These are phyloP conservation scores for Hyparrhenia diplandra DNA, from an alignment of 176 grass and related monocot genomes.

Conservation along the genomic window DNA sequence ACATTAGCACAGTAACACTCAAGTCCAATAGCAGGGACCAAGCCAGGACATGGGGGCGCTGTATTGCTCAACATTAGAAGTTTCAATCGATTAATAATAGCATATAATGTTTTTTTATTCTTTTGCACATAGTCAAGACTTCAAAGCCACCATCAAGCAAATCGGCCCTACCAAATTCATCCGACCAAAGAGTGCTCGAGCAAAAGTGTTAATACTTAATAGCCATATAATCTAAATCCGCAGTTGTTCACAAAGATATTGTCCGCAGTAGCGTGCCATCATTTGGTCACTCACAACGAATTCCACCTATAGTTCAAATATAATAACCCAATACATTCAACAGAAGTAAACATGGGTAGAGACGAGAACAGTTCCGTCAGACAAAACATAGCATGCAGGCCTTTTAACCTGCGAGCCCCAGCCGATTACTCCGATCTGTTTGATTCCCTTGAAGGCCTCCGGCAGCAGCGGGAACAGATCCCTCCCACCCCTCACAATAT, in stretches of 20 bases:
- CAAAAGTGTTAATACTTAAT: background rate
- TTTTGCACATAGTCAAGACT: no score
- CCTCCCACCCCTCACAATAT: conserved; percentile 74
- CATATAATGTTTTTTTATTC: background rate
- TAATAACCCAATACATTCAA: background rate
- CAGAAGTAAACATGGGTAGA: background rate
- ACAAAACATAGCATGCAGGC: background rate
- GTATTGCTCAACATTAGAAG: background rate
- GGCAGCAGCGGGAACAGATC: conserved; percentile 71
- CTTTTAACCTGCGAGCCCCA: conserved; percentile 68
- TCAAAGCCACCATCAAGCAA: background rate
- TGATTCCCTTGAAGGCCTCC: conserved; percentile 70
- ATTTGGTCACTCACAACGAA: background rate
- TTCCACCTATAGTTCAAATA: background rate
- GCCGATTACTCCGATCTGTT: conserved; percentile 74
- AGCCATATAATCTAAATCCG: background rate
- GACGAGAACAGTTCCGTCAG: background rate
- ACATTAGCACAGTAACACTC: background rate
- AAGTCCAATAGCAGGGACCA: background rate
- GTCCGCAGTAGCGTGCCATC: background rate
- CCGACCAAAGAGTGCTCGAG: background rate
- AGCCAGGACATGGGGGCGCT: background rate
- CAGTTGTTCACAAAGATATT: background rate
- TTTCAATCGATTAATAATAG: background rate
- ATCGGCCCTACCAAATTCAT: background rate